A percentile compares a stretch with the other conserved stretches of the same genome.
Evolutionary conservation across 2,329 filamentous ascomycete species (phyloP).

Genomic region (Pleomassaria siparia): DNA sequence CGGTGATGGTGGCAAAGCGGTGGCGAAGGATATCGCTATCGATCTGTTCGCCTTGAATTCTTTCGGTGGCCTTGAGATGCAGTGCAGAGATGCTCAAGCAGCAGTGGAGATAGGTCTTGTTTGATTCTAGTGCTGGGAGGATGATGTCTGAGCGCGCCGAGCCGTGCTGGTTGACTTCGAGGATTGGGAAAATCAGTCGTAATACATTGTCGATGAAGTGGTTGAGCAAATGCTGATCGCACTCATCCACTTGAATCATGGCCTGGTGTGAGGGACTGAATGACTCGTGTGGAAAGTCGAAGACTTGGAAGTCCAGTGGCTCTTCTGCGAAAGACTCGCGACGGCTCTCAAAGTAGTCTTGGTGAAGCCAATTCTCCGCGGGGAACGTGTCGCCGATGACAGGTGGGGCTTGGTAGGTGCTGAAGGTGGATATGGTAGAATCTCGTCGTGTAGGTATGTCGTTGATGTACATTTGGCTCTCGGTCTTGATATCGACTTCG

Average conservation of each 20-base stretch:
- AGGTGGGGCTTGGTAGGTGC: slow-evolving; percentile 81
- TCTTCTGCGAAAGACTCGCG: slow-evolving; percentile 65
- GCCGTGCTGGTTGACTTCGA: slow-evolving; percentile 86
- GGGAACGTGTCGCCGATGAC: slow-evolving; percentile 68
- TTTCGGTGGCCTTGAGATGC: slow-evolving; percentile 80
- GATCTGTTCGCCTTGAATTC: slow-evolving; percentile 69
- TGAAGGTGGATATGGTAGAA: slow-evolving; percentile 89
- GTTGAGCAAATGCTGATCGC: slow-evolving; percentile 81
- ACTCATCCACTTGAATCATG: slow-evolving; percentile 80
- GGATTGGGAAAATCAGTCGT: slow-evolving; percentile 85
- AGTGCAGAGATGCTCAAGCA: slow-evolving; percentile 91
- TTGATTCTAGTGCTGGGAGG: slow-evolving; percentile 82
- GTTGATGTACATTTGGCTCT: slow-evolving; percentile 90
- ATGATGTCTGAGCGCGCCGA: slow-evolving; percentile 80
- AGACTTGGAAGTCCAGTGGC: slow-evolving; percentile 71
- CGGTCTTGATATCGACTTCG: slow-evolving; percentile 94
- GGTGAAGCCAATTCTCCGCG: slow-evolving; percentile 70
- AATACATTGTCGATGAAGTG: slow-evolving; percentile 90
- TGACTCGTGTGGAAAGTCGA: slow-evolving; percentile 72
- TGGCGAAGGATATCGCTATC: slow-evolving; percentile 92
- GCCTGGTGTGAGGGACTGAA: slow-evolving; percentile 66
- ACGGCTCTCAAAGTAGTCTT: slow-evolving; percentile 68
- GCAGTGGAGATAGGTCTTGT: slow-evolving; percentile 93
- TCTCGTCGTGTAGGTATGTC: slow-evolving; percentile 83
- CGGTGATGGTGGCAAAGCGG: slow-evolving; percentile 82